These are phyloP conservation scores for Neurospora hispaniola DNA, from an alignment of 495 filamentous ascomycete genomes.

Conservation along the genomic window DNA sequence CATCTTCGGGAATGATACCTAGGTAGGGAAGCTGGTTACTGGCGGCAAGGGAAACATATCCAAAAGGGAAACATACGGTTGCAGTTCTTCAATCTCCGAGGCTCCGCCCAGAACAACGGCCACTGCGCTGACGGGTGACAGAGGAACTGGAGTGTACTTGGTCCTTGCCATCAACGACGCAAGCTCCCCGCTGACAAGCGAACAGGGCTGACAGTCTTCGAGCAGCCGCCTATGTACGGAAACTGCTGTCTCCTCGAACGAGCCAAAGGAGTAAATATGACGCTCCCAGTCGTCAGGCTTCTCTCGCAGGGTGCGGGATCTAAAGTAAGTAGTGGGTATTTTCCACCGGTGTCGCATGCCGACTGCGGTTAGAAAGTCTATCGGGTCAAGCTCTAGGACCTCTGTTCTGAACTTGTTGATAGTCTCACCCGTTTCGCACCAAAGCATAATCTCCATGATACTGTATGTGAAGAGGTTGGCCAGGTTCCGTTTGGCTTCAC, in stretches of 20 bases:
- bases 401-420: conserved; percentile 45
- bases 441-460: conserved; percentile 47
- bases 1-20: neutral
- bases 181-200: neutral
- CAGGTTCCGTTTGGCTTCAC: conserved; percentile 35
- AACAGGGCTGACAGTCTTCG: neutral
- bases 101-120: neutral
- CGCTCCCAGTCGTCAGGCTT: conserved; percentile 48
- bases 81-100: neutral
- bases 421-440: conserved; percentile 45
- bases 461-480: conserved; percentile 59
- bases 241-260: conserved; percentile 10
- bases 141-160: neutral
- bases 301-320: conserved; percentile 46
- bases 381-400: conserved; percentile 43
- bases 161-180: neutral
- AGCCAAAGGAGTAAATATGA: conserved; percentile 45
- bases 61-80: neutral
- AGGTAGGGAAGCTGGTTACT: neutral
- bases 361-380: conserved; percentile 47
- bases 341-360: conserved; percentile 44
- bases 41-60: neutral
- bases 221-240: neutral
- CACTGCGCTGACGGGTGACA: neutral
- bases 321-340: conserved; percentile 47